Evolutionary conservation across 2,329 filamentous ascomycete species (phyloP), one percentile per base, ranked within the genome.

Genomic region (Zymoseptoria pseudotritici): DNA sequence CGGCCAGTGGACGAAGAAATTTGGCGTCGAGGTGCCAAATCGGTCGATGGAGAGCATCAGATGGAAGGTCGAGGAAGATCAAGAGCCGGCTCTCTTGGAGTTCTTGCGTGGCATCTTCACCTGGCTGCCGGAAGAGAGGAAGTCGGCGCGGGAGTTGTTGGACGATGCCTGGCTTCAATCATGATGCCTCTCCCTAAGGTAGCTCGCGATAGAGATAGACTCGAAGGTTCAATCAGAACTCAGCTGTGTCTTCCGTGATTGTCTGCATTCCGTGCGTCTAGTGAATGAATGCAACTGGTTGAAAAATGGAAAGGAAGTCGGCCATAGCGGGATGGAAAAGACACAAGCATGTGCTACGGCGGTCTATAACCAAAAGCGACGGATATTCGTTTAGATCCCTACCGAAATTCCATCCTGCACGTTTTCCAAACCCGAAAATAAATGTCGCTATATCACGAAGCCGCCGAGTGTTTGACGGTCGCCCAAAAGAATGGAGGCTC

Each of bases 381-480:
- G 36, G 36, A 46, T 17, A 46, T n/a, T 7, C 3, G 13, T n/a
- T 13, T n/a, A 4, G 36, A 46, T 46, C 13, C 5, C 36, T 46
- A 46, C 9, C 52, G 13, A 24, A 53, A 26, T 29, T 53, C 29
- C 52, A 53, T 31, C 24, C 13, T 29, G 22, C 29, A 29, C 22
- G 17, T 29, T n/a, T 26, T 29, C 11, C 22, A 29, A 29, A 24
- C 0, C 22, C 52, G 22, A 26, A 31, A 5, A 31, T 53, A 62
- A 50, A 97, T 97, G 93, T 96, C 92, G 54, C 87, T 99, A 59
- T 99, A 99, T 74, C 89, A 96, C 73, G 94, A 97, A 78, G 89
- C 92, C 6, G 91, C 89, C 3, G 82, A 86, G 13, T 79, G 97
- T 42, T 77, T 99, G 58, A 82, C 83, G 3, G 82, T 81, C 6